Percentiles rank a stretch among this genome's conserved stretches.
Evolutionary conservation across 2,329 filamentous ascomycete species (phyloP).

Genomic region (Sporothrix sp.): DNA sequence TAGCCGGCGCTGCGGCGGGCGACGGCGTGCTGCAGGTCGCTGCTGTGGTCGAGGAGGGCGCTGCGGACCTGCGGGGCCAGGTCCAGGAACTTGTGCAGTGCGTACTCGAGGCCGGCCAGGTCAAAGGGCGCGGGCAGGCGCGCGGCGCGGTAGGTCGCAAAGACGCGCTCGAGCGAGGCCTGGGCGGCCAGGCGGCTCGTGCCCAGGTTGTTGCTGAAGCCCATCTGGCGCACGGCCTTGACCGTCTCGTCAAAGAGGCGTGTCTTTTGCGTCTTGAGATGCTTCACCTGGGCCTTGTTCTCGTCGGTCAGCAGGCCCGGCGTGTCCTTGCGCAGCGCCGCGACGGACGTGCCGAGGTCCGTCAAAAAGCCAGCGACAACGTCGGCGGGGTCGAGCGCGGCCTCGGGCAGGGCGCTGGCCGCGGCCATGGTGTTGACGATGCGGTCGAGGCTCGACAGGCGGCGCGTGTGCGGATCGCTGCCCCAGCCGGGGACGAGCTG

Average conservation of each 20-base stretch:
- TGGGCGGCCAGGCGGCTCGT: slow-evolving; percentile 65
- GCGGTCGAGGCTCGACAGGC: slow-evolving; percentile 59
- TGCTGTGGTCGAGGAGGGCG: slow-evolving; percentile 62
- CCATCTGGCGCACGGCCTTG: slow-evolving; percentile 77
- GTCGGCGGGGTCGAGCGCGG: slow-evolving; percentile 44
- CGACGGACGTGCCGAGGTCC: slow-evolving; percentile 57
- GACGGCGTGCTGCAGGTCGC: slow-evolving; percentile 75
- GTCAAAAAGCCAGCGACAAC: slow-evolving; percentile 59
- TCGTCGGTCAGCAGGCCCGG: slow-evolving; percentile 74
- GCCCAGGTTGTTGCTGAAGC: slow-evolving; percentile 72
- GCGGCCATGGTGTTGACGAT: slow-evolving; percentile 63
- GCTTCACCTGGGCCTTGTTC: slow-evolving; percentile 73
- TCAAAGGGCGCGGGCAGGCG: slow-evolving; percentile 23
- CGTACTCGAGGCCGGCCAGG: slow-evolving; percentile 47
- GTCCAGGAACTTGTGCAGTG: slow-evolving; percentile 72
- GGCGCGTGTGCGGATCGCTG: slow-evolving; percentile 35
- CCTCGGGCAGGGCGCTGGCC: slow-evolving; percentile 20
- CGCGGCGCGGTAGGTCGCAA: slow-evolving; percentile 46
- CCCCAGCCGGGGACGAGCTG: slow-evolving; percentile 30
- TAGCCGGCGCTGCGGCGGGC: slow-evolving; percentile 70
- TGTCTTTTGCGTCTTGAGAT: slow-evolving; percentile 83
- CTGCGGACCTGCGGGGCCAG: slow-evolving; percentile 58
- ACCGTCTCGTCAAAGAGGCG: slow-evolving; percentile 84
- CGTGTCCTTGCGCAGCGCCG: slow-evolving; percentile 72
- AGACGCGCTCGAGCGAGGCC: slow-evolving; percentile 56